Evolutionary conservation across 2,329 filamentous ascomycete species (phyloP).

Genomic region (Penicillium janthinellum): DNA sequence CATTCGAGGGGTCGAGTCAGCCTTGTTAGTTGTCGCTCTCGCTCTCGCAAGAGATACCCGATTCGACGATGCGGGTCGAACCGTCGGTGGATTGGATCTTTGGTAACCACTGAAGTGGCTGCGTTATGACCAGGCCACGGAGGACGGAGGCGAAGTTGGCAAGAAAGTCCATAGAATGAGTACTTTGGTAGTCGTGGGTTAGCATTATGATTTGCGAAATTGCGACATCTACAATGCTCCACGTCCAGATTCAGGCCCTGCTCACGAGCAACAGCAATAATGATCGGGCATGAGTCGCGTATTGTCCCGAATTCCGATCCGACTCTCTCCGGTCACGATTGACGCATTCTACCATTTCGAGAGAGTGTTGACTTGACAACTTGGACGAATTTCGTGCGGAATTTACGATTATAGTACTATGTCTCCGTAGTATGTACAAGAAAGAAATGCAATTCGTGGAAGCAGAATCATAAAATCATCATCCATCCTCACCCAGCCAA

Average conservation of each 20-base stretch:
- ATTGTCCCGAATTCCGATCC: background rate
- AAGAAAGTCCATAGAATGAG: too few relatives aligned
- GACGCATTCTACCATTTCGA: background rate
- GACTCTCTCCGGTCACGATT: background rate
- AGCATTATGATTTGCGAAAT: background rate
- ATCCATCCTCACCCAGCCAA: background rate
- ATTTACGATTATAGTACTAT: too few relatives aligned
- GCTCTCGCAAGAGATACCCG: constrained; percentile 7
- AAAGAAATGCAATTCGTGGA: too few relatives aligned
- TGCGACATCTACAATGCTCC: background rate
- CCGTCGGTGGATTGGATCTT: background rate
- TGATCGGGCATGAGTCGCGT: background rate
- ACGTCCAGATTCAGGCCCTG: background rate
- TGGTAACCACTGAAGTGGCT: background rate
- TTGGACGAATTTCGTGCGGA: too few relatives aligned
- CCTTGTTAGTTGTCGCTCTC: background rate
- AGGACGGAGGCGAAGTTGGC: background rate
- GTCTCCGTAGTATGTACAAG: too few relatives aligned
- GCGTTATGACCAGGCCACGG: background rate
- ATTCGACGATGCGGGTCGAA: constrained; percentile 2
- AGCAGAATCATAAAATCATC: background rate
- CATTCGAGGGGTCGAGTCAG: background rate
- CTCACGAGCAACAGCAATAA: background rate
- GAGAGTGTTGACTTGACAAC: too few relatives aligned
- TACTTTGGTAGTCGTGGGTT: background rate